Percentiles rank a stretch among this genome's conserved stretches.
These are phyloP conservation scores for Pseudonectria foliicola DNA, from an alignment of 2,329 filamentous ascomycete genomes.

Conservation along the genomic window DNA sequence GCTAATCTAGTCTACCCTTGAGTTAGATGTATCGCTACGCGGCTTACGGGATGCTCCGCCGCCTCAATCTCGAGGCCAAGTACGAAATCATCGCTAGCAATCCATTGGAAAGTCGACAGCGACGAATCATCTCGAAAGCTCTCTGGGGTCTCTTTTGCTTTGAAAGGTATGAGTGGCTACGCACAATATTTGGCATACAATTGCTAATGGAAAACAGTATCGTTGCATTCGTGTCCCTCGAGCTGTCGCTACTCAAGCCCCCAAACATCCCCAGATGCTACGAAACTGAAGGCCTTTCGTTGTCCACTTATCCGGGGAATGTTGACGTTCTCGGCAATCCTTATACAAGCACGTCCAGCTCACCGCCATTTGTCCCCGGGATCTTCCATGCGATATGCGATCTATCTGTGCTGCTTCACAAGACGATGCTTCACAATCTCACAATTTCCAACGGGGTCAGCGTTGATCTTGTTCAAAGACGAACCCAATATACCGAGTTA, in stretches of 20 bases:
- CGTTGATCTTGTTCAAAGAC: conserved; percentile 4
- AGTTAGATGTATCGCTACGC: conserved; percentile 15
- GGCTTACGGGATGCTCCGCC: conserved; percentile 13
- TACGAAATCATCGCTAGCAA: conserved; percentile 4
- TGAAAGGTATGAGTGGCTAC: conserved; percentile 10
- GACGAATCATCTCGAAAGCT: conserved; percentile 7
- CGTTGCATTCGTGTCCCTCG: conserved; percentile 7
- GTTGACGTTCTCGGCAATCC: conserved; percentile 7
- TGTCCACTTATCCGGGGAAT: neutral
- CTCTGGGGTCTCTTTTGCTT: conserved; percentile 14
- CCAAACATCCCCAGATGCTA: conserved; percentile 8
- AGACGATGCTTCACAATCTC: conserved; percentile 8
- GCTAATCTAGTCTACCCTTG: neutral
- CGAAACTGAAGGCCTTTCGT: neutral
- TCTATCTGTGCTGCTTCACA: conserved; percentile 9
- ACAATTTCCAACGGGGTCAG: conserved; percentile 1
- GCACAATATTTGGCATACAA: neutral
- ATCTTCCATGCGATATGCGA: conserved; percentile 8
- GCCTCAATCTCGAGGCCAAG: conserved; percentile 6
- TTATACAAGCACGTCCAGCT: conserved; percentile 1
- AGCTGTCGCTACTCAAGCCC: conserved; percentile 6
- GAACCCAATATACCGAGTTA: conserved; percentile 1
- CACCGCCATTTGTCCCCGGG: conserved; percentile 6
- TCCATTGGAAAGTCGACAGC: neutral
- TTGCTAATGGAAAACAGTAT: conserved; percentile 1